Evolutionary conservation across 352 stramenopile species (phyloP), one percentile per base, ranked within the genome.

Genomic region (Phytophthora podocarpi): DNA sequence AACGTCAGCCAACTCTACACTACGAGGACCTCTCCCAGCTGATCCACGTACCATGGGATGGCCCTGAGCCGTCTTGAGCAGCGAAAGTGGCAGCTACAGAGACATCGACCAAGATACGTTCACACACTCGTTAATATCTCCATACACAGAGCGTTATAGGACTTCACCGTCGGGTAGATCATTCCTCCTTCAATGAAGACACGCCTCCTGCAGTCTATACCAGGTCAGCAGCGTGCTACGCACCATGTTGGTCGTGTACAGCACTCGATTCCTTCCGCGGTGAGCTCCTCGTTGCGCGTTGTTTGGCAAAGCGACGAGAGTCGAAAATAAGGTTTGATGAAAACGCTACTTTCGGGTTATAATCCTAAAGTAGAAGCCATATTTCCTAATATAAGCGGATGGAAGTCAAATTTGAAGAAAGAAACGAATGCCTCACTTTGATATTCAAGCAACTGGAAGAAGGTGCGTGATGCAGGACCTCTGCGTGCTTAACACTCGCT

Each of bases 41-140:
- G 27, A 51, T 46, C 1, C 51, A 15, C 55, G 49, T 72, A 94
- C 85, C 86, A 99, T 97, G 30, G 96, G 94, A 48, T 98, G 95
- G 53, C 92, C 88, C 68, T 97, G 94, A 18, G 97, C 95, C 60
- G 96, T 97, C 74, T 97, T 97, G 28, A 99, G 80, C 55, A 99
- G 81, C 24, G 96, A 98, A 67, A 99, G 85, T 40, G 97, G 97
- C 63, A 99, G 74, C 97, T 93, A 78, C 36, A 57, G 18, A 50
- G 12, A 69, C 3, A 57, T 16, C 5, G 4, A 62, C 20, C 47
- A 70, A 78, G 57, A 66, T 66, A 55, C 55, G 43, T 58, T 7
- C 49, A 61, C 4, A 43, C 13, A 2, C 6, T 32, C 26, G 18
- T 52, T 32, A 57, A 59, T 57, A 59, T 32, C 27, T 43, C 26